Evolutionary conservation across 2,329 filamentous ascomycete genomes (phyloP).

Genomic region (Fusarium sp.): DNA sequence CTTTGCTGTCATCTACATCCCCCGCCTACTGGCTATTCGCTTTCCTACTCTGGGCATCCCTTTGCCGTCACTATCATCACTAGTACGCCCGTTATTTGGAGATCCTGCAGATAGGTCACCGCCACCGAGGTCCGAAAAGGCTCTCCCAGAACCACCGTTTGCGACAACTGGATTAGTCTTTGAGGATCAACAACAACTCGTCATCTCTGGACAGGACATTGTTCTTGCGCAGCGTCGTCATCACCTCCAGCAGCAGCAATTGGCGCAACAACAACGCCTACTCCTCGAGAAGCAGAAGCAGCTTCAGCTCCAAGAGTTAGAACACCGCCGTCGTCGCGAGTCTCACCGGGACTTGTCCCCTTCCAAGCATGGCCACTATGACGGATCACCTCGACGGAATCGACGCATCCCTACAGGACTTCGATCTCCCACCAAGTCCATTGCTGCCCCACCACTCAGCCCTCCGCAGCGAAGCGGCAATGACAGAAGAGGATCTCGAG

Average conservation of each 20-base stretch:
- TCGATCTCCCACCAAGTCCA: constrained; percentile 61
- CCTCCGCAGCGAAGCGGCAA: constrained; percentile 51
- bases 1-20: constrained; percentile 62
- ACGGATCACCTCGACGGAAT: constrained; percentile 55
- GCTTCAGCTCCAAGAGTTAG: constrained; percentile 34
- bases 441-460: constrained; percentile 50
- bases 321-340: constrained; percentile 31
- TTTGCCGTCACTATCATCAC: constrained; percentile 37
- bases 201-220: constrained; percentile 48
- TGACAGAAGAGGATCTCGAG: constrained; percentile 53
- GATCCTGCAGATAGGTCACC: constrained; percentile 20
- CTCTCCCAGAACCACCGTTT: constrained; percentile 44
- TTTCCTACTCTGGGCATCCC: constrained; percentile 53
- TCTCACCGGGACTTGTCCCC: constrained; percentile 17
- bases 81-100: constrained; percentile 33
- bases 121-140: constrained; percentile 37
- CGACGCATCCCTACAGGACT: constrained; percentile 66
- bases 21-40: constrained; percentile 49
- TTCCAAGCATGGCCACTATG: constrained; percentile 34
- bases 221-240: constrained; percentile 42
- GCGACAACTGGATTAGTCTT: constrained; percentile 46
- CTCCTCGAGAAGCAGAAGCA: constrained; percentile 39
- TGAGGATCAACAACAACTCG: constrained; percentile 50
- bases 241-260: constrained; percentile 35
- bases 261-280: constrained; percentile 27